Evolutionary conservation across 345 rosid species (phyloP), one percentile per base, ranked within the genome.

Genomic region (Hypericum androsaemum): DNA sequence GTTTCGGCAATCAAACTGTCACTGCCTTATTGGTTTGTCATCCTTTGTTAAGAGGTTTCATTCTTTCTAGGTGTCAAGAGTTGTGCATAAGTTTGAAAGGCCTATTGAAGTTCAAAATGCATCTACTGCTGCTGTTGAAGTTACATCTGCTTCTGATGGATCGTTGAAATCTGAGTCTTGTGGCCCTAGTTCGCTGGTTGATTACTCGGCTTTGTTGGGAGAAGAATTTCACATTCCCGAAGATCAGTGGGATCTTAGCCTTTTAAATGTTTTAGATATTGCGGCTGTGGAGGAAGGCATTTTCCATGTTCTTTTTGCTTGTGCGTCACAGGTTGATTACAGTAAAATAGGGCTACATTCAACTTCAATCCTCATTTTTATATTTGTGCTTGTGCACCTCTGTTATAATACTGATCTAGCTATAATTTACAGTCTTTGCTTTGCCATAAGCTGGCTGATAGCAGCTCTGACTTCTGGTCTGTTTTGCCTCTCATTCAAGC

Each of bases 291-390:
- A 86, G 74, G 95, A 86, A 74, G 95, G 87, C 60, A 70, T 82
- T 73, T 72, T 86, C 54, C 89, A 86, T 64, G 81, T 80, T 73
- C 87, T 86, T 58, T 80, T 69, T 66, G 86, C 89, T 67, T 86
- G 95, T 77, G 89, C 85, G 59, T 83, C 89, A 63, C 85, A 86
- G 95, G 95, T 86, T 67, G 64, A 72, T 64, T 76, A 32, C 71
- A 56, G 62, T 61, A 53, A n/a, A n/a, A 67, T 64, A 53, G 53
- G 53, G 44, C 61, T 62, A 50, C 52, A 16, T 17, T 15, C 13
- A 14, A 44, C 48, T 39, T 38, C 50, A 49, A 44, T 39, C 48
- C 39, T 22, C 32, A 48, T 61, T 49, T 8, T 57, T 50, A 58
- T 39, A 46, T 54, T 39, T 60, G 38, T 48, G 32, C 47, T 63